Evolutionary conservation across 495 filamentous ascomycete genomes (phyloP), one percentile per base, ranked within the genome.

Genomic region (Podospora sp.): DNA sequence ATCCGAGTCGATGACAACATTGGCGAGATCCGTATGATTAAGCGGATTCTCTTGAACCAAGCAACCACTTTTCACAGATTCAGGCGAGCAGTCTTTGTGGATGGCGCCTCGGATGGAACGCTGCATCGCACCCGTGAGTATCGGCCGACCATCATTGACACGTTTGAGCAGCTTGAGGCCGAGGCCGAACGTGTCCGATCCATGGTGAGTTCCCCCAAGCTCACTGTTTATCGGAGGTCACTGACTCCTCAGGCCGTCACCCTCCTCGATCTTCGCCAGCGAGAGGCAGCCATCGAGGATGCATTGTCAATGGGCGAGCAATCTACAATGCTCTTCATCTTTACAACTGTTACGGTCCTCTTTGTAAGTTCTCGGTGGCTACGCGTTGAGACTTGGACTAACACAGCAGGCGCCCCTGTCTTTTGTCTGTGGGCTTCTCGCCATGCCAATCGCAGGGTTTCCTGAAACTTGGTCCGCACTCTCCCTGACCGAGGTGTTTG

Each of bases 11-110:
- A 67, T 29, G 65, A 67, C 16, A 67, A 51, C 14, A 67, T 67
- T 24, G 65, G 58, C 8, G 65, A 67, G 21, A 67, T 67, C 5
- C 40, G 59, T n/a, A 67, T 67, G 59, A 63, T 67, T 20, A 67
- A 67, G 20, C 58, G 65, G n/a, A 26, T 67, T 11, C 36, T 67
- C 18, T 49, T 35, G 11, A 63, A 63, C 11, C 65, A 67, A 25
- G 50, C 49, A 3, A 29, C 49, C 8, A 2, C 24, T 6, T 55
- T 56, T 20, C 25, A 63, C 20, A 52, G 50, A 36, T 63, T 63
- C 49, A 24, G n/a, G 9, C 36, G 27, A 33, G 49, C 61, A 20
- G 49, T 63, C n/a, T 29, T 52, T 24, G 49, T 6, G 24, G 49
- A 16, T 6, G 40, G 40, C 16, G 40, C 40, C 40, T 14, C 9